These are phyloP conservation scores for Austroboletus festivus DNA, from an alignment of 768 basidiomycete species.

Conservation along the genomic window DNA sequence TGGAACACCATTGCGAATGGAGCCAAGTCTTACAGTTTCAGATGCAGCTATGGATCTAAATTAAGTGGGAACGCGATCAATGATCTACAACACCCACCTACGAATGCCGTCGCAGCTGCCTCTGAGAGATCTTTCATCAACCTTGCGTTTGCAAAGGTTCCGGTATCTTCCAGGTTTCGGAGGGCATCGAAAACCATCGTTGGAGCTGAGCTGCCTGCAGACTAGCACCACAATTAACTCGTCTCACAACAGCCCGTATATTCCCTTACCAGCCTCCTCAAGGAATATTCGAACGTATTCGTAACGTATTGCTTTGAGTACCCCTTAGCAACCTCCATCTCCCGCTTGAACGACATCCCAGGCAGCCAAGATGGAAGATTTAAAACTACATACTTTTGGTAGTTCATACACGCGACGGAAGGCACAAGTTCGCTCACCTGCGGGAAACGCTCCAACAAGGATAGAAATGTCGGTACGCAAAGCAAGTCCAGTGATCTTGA, in stretches of 20 bases:
- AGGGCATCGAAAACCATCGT: slow-evolving; percentile 23
- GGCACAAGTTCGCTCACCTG: slow-evolving; percentile 6
- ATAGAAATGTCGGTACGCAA: slow-evolving; percentile 19
- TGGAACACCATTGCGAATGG: background rate
- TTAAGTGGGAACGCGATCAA: background rate
- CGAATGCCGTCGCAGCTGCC: slow-evolving; percentile 21
- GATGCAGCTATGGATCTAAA: slow-evolving; percentile 11
- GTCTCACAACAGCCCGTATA: background rate
- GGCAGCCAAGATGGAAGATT: slow-evolving; percentile 23
- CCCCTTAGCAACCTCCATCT: slow-evolving; percentile 16
- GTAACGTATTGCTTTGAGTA: slow-evolving; percentile 15
- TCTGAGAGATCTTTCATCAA: slow-evolving; percentile 17
- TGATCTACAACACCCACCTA: slow-evolving; percentile 5
- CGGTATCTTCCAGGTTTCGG: slow-evolving; percentile 6
- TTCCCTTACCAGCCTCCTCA: slow-evolving; percentile 17
- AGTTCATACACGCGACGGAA: background rate
- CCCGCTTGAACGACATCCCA: slow-evolving; percentile 22
- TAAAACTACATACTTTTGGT: slow-evolving; percentile 8
- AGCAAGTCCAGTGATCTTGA: slow-evolving; percentile 6
- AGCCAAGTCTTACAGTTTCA: slow-evolving; percentile 15
- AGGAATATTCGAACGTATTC: slow-evolving; percentile 12
- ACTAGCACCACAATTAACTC: slow-evolving; percentile 6
- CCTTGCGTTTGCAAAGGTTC: background rate
- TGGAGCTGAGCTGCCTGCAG: slow-evolving; percentile 5
- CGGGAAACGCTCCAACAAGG: slow-evolving; percentile 16